These are phyloP conservation scores for Salix brachista DNA, from an alignment of 345 rosid species.

Conservation along the genomic window DNA sequence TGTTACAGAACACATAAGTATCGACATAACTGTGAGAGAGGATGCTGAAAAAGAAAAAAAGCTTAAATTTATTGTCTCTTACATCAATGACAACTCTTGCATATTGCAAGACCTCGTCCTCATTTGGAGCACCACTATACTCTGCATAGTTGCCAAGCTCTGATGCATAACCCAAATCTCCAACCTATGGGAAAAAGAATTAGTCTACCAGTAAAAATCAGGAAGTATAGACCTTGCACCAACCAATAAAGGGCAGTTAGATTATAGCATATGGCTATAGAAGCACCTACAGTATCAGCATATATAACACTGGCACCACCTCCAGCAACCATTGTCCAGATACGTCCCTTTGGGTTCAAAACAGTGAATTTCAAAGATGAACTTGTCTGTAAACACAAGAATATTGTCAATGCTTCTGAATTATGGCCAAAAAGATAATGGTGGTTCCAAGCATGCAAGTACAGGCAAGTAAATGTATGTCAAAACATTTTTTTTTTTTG, in stretches of 20 bases:
- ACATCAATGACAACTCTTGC: conserved; percentile 97
- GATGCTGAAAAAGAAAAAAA: neutral
- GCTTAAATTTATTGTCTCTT: conserved; percentile 25
- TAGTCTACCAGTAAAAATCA: conserved; percentile 1
- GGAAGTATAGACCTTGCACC: neutral
- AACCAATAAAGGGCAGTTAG: neutral
- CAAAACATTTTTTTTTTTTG: too few species aligned
- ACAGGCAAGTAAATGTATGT: neutral
- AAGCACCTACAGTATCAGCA: conserved; percentile 76
- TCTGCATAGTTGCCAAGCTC: conserved; percentile 97
- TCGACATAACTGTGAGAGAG: neutral
- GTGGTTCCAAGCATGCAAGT: neutral
- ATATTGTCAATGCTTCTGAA: neutral
- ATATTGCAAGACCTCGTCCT: conserved; percentile 93
- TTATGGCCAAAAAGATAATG: neutral
- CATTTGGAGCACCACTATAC: conserved; percentile 98
- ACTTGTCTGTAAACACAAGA: conserved; percentile 63
- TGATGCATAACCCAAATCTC: conserved; percentile 95
- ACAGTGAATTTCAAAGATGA: conserved; percentile 94
- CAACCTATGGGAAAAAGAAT: conserved; percentile 51
- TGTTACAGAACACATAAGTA: neutral
- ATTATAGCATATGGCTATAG: neutral
- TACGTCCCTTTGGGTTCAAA: conserved; percentile 88
- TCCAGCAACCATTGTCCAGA: conserved; percentile 99
- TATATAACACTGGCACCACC: conserved; percentile 99